Base-by-base conservation (phyloP, 2,329 filamentous ascomycete genomes). In the Scedosporium boydii region DNA sequence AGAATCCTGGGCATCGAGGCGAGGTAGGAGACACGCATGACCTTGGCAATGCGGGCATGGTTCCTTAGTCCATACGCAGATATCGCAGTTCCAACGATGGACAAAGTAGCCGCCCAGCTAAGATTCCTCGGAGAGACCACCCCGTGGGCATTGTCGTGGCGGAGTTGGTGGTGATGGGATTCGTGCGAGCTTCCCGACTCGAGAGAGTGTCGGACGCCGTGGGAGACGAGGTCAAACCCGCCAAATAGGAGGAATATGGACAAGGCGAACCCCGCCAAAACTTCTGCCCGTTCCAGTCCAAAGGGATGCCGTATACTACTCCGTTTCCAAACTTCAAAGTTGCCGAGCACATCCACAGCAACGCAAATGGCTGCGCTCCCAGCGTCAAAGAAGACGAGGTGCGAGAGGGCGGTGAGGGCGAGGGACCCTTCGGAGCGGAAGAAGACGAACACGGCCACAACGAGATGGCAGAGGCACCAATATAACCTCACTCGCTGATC, bases 171-270 rank as follows among this genome's bases (percentile, higher is more conserved):
- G 29, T 44, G 18, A 23, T 57, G 46, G 6, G 44, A 3, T n/a
- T 29, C 34, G 48, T 63, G 58, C 6, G 18, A 55, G 29, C 59
- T 87, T 21, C 85, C 70, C 14, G 75, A 73, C 74, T 97, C 93
- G 10, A 99, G 84, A n/a, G 92, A 84, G 74, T 99, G 93, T 72
- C 96, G 95, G 16, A 96, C 80, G 64, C 91, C 93, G 73, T 99
- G 95, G 48, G 91, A 96, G 65, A 99, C 88, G 58, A 99, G 85
- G 69, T 99, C 95, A 69, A 98, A 88, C 21, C 93, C 93, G 80
- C 96, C 96, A 75, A 99, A 99, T n/a, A 96, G 84, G 12, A 99
- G 84, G 65, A 97, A 91, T 46, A 99, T 89, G 60, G 92, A 96
- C 86, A 98, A 91, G 64, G 93, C 95, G 67, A 99, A 96, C 18